Conservation (phyloP, 2,329 filamentous ascomycete species). For the Alternaria gansuensis region DNA sequence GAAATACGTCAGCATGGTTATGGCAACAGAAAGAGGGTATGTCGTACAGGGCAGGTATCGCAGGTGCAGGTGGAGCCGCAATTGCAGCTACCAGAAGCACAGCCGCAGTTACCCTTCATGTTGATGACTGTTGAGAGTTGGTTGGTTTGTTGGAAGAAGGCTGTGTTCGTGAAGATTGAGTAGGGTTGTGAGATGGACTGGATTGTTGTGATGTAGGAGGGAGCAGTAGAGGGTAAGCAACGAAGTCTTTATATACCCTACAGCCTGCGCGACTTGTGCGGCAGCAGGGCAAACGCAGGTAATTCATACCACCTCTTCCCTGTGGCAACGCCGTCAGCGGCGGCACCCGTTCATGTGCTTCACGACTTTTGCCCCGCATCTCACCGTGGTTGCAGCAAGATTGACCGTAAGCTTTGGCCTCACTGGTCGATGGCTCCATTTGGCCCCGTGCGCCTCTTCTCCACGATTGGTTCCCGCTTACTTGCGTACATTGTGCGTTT, state of each 20-base stretch:
- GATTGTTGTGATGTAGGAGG: slow-evolving; percentile 4
- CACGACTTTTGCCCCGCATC: slow-evolving; percentile 9
- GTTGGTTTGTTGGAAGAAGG: slow-evolving; percentile 6
- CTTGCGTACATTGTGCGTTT: slow-evolving; percentile 14
- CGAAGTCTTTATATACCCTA: slow-evolving; percentile 24
- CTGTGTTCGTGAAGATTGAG: slow-evolving; percentile 1
- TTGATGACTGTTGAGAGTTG: slow-evolving; percentile 10
- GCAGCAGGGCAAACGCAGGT: slow-evolving; percentile 4
- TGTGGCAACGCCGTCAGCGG: slow-evolving; percentile 5
- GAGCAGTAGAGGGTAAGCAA: background rate
- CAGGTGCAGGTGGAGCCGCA: slow-evolving; percentile 38
- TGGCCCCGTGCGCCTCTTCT: background rate
- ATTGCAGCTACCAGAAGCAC: slow-evolving; percentile 36
- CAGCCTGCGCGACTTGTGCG: slow-evolving; percentile 36
- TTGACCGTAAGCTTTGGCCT: slow-evolving; percentile 8
- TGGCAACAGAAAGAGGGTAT: background rate
- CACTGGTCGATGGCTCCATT: slow-evolving; percentile 1
- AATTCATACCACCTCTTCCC: background rate
- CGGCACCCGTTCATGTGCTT: background rate
- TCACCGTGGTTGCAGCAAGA: background rate
- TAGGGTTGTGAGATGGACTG: background rate
- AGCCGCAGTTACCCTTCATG: slow-evolving; percentile 40
- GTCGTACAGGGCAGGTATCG: slow-evolving; percentile 41
- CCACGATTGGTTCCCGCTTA: background rate
- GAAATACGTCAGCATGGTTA: background rate